Evolutionary conservation across 176 grass and related monocot genomes (phyloP).

Genomic region (Thalia dealbata): DNA sequence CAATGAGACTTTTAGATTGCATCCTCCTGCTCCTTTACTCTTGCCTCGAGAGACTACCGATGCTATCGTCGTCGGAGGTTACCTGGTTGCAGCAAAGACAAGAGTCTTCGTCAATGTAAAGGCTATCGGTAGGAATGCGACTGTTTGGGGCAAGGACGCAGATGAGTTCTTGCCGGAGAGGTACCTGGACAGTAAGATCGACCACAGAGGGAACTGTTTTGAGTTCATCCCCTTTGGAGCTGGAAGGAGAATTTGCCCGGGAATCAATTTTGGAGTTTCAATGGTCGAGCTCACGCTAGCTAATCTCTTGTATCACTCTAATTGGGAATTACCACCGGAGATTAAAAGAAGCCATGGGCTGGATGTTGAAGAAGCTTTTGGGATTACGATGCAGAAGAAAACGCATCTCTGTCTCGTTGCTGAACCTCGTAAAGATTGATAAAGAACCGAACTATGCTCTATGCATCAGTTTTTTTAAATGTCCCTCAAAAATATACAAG

Average conservation of each 20-base stretch:
- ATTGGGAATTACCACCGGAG: constrained; percentile 38
- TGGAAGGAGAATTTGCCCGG: constrained; percentile 54
- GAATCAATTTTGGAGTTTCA: constrained; percentile 44
- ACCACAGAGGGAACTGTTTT: constrained; percentile 36
- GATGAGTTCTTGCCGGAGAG: constrained; percentile 45
- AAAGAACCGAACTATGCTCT: no score
- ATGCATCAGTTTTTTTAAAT: no score
- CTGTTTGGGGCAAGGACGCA: constrained; percentile 24
- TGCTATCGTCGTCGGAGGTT: constrained; percentile 23
- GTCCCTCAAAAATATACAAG: no score
- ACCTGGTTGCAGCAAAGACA: constrained; percentile 29
- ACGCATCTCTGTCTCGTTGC: constrained; percentile 33
- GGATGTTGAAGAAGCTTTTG: constrained; percentile 37
- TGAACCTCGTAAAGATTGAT: neutral
- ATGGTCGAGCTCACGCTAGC: constrained; percentile 53
- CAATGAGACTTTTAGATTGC: constrained; percentile 48
- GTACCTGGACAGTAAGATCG: constrained; percentile 15
- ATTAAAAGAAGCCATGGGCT: constrained; percentile 1
- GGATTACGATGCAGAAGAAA: constrained; percentile 39
- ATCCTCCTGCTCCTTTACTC: constrained; percentile 43
- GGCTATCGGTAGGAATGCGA: constrained; percentile 37
- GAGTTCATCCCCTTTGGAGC: constrained; percentile 53
- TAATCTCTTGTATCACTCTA: constrained; percentile 49
- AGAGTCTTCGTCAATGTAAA: constrained; percentile 43
- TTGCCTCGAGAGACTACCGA: constrained; percentile 40